phyloP scores from a whole-genome alignment of 305 asterid species.

The Rubia occidens region DNA sequence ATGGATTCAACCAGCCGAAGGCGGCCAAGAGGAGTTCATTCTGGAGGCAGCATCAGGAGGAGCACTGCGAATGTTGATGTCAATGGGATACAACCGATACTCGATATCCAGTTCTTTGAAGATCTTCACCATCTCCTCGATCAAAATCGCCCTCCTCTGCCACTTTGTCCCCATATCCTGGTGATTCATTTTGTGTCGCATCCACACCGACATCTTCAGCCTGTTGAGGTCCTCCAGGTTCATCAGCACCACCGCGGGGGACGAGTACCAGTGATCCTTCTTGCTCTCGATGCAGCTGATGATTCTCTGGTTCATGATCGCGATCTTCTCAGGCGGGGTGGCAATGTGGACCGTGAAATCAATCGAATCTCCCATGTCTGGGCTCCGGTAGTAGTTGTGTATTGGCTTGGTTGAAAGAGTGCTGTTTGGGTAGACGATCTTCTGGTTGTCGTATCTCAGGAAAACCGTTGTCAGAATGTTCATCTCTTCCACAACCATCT shows the following conservation, averaged over 20 bases:
- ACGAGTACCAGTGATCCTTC: slow-evolving; percentile 42
- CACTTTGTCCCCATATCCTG: slow-evolving; percentile 40
- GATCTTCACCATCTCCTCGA: slow-evolving; percentile 38
- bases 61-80: slow-evolving; percentile 25
- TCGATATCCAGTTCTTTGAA: slow-evolving; percentile 38
- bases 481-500: slow-evolving; percentile 55
- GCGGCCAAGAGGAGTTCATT: slow-evolving; percentile 23
- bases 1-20: slow-evolving; percentile 9
- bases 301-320: slow-evolving; percentile 35
- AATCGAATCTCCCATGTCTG: slow-evolving; percentile 42
- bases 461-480: slow-evolving; percentile 36
- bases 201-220: slow-evolving; percentile 37
- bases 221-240: slow-evolving; percentile 31
- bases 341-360: slow-evolving; percentile 35
- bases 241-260: slow-evolving; percentile 28
- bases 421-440: slow-evolving; percentile 35
- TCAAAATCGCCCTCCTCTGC: slow-evolving; percentile 31
- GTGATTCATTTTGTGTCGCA: slow-evolving; percentile 33
- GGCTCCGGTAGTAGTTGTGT: slow-evolving; percentile 40
- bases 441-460: slow-evolving; percentile 36
- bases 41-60: slow-evolving; percentile 20
- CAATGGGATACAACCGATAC: slow-evolving; percentile 29
- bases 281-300: slow-evolving; percentile 28
- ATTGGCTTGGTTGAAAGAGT: slow-evolving; percentile 32
- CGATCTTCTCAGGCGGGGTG: slow-evolving; percentile 37